These are phyloP conservation scores for Epichloe hybrida DNA, from an alignment of 2,329 filamentous ascomycete genomes.

Conservation along the genomic window DNA sequence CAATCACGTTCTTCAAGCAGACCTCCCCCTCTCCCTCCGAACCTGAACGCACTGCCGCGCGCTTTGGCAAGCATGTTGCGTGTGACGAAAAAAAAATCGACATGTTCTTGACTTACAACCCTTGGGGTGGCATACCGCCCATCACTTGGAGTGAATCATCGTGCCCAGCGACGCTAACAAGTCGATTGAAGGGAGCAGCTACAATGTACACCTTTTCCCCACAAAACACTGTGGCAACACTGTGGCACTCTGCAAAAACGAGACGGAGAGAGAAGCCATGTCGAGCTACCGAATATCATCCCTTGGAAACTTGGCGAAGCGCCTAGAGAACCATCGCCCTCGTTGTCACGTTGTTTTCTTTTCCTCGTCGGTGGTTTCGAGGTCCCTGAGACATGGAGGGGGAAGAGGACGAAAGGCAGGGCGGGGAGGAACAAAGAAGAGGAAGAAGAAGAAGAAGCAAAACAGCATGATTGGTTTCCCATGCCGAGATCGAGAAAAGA, in stretches of 20 bases:
- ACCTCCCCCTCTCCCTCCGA: too few species aligned
- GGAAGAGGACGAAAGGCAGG: background rate
- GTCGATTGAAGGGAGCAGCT: too few species aligned
- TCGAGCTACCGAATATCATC: too few species aligned
- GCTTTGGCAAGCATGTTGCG: background rate
- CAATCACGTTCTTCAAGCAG: background rate
- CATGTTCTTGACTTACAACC: too few species aligned
- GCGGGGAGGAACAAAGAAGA: background rate
- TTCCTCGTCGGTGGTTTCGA: background rate
- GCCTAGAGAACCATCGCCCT: background rate
- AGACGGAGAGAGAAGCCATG: too few species aligned
- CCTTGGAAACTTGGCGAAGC: too few species aligned
- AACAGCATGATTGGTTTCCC: background rate
- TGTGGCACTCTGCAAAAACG: too few species aligned
- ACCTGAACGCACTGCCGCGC: background rate
- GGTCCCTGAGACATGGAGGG: background rate
- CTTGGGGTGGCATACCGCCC: too few species aligned
- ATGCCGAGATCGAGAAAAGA: background rate
- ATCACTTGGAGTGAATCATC: too few species aligned
- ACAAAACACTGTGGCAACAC: too few species aligned
- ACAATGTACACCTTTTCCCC: rapidly evolving
- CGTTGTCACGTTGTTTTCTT: background rate
- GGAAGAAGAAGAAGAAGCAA: background rate
- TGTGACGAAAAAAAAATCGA: background rate
- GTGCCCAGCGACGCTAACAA: too few species aligned